A percentile compares a stretch with the other conserved stretches of the same genome.
phyloP scores from a whole-genome alignment of 1,284 basidiomycete species.

The Boletus coffeatus region DNA sequence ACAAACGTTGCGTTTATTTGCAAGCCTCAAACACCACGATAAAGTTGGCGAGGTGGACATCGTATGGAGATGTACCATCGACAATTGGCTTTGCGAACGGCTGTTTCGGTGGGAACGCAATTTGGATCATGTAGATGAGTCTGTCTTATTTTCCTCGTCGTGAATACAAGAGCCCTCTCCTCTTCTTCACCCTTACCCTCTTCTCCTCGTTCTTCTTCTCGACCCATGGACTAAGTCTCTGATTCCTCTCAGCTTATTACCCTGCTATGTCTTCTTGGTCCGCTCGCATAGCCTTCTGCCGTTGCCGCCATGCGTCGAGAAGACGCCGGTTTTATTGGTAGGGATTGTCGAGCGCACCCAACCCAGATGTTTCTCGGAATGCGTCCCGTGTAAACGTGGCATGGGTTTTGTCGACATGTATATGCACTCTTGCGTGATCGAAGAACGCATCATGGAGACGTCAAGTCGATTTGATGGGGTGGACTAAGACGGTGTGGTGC shows the following conservation, averaged over 20 bases:
- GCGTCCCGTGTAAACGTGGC: constrained; percentile 38
- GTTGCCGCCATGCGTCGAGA: constrained; percentile 45
- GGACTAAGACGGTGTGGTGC: constrained; percentile 40
- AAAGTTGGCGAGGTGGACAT: constrained; percentile 51
- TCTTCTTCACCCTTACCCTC: too few relatives aligned
- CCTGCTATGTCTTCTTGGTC: too few relatives aligned
- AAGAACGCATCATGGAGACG: constrained; percentile 38
- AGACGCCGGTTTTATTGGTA: constrained; percentile 42
- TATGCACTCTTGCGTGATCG: constrained; percentile 40
- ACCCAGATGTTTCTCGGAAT: constrained; percentile 33
- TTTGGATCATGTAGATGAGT: constrained; percentile 32
- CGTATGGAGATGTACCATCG: constrained; percentile 50
- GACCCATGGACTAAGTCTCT: too few relatives aligned
- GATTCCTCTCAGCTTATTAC: too few relatives aligned
- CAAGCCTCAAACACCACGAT: constrained; percentile 40
- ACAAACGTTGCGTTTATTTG: constrained; percentile 45
- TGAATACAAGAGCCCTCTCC: too few relatives aligned
- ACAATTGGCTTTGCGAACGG: constrained; percentile 37
- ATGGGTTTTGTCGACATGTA: constrained; percentile 46
- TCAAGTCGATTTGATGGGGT: constrained; percentile 39
- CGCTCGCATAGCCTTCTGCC: constrained; percentile 40
- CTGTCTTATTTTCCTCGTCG: constrained; percentile 20
- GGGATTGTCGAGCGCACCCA: constrained; percentile 15
- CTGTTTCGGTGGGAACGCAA: constrained; percentile 27
- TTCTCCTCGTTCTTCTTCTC: too few relatives aligned